A percentile compares a stretch with the other conserved stretches of the same genome.
phyloP scores from a whole-genome alignment of 106 monocot genomes.

The Acorus calamus region DNA sequence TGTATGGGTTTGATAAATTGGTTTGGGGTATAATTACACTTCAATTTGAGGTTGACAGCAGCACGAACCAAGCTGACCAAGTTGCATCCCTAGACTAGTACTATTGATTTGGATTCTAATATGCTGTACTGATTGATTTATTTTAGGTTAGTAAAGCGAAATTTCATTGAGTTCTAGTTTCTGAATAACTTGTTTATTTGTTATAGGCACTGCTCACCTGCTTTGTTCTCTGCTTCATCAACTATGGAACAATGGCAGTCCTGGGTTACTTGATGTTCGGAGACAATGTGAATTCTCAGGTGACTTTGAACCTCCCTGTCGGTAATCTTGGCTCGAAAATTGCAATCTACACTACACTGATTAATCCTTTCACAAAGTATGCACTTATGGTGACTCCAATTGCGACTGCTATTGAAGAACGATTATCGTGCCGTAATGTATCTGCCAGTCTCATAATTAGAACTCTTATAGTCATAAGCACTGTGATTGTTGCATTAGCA shows the following conservation, averaged over 20 bases:
- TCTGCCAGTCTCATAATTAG: constrained; percentile 18
- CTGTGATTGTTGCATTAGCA: constrained; percentile 34
- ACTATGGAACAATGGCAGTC: constrained; percentile 47
- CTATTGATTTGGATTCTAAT: too few species aligned
- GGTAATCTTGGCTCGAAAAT: constrained; percentile 45
- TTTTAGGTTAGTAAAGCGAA: too few species aligned
- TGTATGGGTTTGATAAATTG: too few species aligned
- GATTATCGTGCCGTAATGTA: constrained; percentile 26
- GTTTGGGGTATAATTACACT: too few species aligned
- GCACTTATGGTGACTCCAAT: constrained; percentile 57
- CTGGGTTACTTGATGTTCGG: constrained; percentile 82
- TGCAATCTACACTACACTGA: constrained; percentile 74
- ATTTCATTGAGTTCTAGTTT: too few species aligned
- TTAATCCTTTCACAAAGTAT: constrained; percentile 65
- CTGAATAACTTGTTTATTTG: too few species aligned
- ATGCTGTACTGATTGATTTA: too few species aligned
- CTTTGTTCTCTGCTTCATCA: constrained; percentile 47
- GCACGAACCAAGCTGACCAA: too few species aligned
- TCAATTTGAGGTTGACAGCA: too few species aligned
- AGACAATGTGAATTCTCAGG: constrained; percentile 36
- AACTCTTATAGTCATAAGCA: constrained; percentile 56
- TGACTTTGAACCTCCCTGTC: constrained; percentile 51
- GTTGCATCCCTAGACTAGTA: too few species aligned
- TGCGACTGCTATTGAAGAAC: constrained; percentile 37
- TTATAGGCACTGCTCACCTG: constrained; percentile 51